Conservation (phyloP, 352 stramenopile species). For the Thalassiosira tumida region DNA sequence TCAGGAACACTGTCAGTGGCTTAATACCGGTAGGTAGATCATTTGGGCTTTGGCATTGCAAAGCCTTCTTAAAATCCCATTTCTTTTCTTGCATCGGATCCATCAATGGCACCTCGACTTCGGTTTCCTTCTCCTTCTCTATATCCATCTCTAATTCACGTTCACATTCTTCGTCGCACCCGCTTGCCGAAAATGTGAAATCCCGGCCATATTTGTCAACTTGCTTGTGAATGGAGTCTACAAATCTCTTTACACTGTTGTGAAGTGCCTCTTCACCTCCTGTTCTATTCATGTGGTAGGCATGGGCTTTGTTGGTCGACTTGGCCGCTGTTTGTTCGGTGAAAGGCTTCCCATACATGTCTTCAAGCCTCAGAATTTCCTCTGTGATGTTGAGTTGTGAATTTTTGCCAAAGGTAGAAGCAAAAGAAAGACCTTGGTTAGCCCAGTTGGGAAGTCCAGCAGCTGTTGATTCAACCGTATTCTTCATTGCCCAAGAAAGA, state of each 20-base stretch:
- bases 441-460: conserved; percentile 91
- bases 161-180: conserved; percentile 87
- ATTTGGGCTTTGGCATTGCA: conserved; percentile 39
- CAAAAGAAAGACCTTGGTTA: conserved; percentile 89
- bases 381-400: conserved; percentile 67
- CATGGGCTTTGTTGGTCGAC: conserved; percentile 21
- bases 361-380: conserved; percentile 77
- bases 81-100: conserved; percentile 61
- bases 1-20: conserved; percentile 53
- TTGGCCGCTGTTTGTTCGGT: conserved; percentile 50
- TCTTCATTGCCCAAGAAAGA: conserved; percentile 93
- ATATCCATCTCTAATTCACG: conserved; percentile 85
- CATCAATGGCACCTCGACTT: conserved; percentile 68
- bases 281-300: conserved; percentile 71
- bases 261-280: conserved; percentile 52
- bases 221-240: conserved; percentile 53
- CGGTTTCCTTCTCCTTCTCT: conserved; percentile 81
- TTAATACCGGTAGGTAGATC: conserved; percentile 41
- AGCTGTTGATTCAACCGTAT: conserved; percentile 90
- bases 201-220: conserved; percentile 73
- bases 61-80: conserved; percentile 71
- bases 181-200: conserved; percentile 49
- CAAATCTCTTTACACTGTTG: conserved; percentile 35
- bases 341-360: conserved; percentile 80
- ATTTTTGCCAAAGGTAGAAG: conserved; percentile 69